These are phyloP conservation scores for Gliomastix tumulicola DNA, from an alignment of 2,329 filamentous ascomycete species.

Conservation along the genomic window DNA sequence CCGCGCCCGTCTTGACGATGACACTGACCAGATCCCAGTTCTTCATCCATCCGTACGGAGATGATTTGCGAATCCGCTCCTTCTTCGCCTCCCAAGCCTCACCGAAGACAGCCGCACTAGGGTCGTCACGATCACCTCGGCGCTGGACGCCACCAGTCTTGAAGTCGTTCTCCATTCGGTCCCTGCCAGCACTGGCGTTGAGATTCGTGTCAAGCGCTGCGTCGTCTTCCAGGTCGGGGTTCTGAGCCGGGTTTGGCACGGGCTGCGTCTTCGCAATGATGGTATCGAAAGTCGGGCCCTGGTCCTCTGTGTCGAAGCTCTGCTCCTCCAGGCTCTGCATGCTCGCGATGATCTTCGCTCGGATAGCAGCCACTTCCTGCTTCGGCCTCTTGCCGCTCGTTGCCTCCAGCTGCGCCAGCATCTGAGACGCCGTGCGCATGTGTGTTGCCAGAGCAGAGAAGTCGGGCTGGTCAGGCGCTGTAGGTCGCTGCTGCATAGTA, in stretches of 20 bases:
- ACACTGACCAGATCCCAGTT: conserved; percentile 85
- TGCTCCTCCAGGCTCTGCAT: conserved; percentile 86
- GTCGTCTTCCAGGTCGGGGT: conserved; percentile 50
- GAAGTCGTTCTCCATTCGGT: conserved; percentile 83
- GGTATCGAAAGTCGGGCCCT: conserved; percentile 69
- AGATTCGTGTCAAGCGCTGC: conserved; percentile 42
- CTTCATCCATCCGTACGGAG: conserved; percentile 82
- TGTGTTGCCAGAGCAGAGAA: conserved; percentile 78
- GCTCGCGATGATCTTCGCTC: conserved; percentile 81
- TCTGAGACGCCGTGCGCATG: conserved; percentile 81
- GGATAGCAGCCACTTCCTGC: conserved; percentile 75
- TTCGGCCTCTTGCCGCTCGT: conserved; percentile 75
- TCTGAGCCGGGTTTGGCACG: conserved; percentile 25
- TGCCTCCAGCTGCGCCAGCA: conserved; percentile 76
- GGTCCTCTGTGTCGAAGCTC: conserved; percentile 71
- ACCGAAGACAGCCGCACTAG: conserved; percentile 78
- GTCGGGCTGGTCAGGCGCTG: conserved; percentile 63
- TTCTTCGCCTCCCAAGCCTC: conserved; percentile 82
- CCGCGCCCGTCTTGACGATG: conserved; percentile 80
- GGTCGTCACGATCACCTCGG: conserved; percentile 77
- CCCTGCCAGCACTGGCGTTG: conserved; percentile 67
- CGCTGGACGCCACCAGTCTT: conserved; percentile 79
- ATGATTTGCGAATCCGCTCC: conserved; percentile 75
- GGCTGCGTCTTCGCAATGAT: conserved; percentile 70
- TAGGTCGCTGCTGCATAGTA: conserved; percentile 33